phyloP scores from a whole-genome alignment of 371 early-diverging fungal species.

The Lichtheimia ornata region DNA sequence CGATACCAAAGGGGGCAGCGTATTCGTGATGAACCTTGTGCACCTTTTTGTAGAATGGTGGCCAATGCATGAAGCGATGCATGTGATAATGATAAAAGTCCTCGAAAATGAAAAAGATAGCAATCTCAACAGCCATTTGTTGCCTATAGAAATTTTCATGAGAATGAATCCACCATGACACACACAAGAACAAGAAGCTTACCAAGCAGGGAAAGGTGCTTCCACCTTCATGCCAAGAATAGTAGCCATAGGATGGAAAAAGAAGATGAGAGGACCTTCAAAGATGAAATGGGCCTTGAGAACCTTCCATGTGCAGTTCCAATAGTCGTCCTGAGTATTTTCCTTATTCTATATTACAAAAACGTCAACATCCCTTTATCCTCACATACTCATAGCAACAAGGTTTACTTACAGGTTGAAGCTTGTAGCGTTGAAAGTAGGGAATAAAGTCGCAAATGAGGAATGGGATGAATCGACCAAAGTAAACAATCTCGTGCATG shows the following conservation, averaged over 20 bases:
- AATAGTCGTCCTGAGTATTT: slow-evolving; percentile 66
- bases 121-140: slow-evolving; percentile 49
- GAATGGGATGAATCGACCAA: slow-evolving; percentile 78
- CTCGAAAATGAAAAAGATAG: slow-evolving; percentile 81
- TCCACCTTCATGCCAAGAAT: slow-evolving; percentile 81
- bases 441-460: slow-evolving; percentile 51
- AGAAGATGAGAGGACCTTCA: slow-evolving; percentile 84
- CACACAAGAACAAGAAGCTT: slow-evolving; percentile 22
- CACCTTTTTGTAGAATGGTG: slow-evolving; percentile 82
- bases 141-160: slow-evolving; percentile 18
- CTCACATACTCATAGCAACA: background rate
- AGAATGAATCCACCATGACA: slow-evolving; percentile 1
- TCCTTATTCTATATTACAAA: slow-evolving; percentile 56
- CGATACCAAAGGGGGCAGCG: slow-evolving; percentile 86
- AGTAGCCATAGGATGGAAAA: slow-evolving; percentile 83
- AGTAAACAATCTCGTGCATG: slow-evolving; percentile 81
- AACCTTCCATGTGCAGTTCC: slow-evolving; percentile 76
- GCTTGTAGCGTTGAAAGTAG: slow-evolving; percentile 26
- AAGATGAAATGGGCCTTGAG: slow-evolving; percentile 74
- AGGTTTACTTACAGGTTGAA: slow-evolving; percentile 30
- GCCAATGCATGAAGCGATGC: slow-evolving; percentile 88
- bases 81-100: slow-evolving; percentile 81
- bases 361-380: background rate
- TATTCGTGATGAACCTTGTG: slow-evolving; percentile 96
- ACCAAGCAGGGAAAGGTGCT: slow-evolving; percentile 85